These are phyloP conservation scores for Sarcodon aspratus DNA, from an alignment of 768 basidiomycete genomes.

Conservation along the genomic window DNA sequence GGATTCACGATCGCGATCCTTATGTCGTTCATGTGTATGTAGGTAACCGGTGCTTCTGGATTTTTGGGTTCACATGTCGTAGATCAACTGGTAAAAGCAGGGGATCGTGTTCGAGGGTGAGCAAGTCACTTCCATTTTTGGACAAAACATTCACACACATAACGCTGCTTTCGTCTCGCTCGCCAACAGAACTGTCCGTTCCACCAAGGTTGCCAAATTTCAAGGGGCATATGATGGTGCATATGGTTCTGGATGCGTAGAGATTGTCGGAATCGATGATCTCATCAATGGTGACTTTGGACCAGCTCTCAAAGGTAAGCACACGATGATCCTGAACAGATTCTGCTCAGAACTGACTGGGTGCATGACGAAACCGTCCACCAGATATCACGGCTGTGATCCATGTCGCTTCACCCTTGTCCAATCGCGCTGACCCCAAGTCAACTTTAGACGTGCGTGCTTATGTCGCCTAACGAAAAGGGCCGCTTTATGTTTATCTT, in stretches of 20 bases:
- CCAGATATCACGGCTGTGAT: constrained; percentile 9
- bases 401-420: constrained; percentile 6
- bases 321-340: neutral
- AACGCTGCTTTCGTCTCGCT: neutral
- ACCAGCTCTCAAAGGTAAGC: constrained; percentile 14
- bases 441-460: constrained; percentile 3
- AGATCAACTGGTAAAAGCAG: constrained; percentile 26
- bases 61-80: constrained; percentile 32
- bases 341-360: neutral
- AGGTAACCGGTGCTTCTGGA: constrained; percentile 32
- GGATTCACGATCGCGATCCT: neutral
- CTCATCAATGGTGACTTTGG: constrained; percentile 11
- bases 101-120: constrained; percentile 37
- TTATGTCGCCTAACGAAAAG: neutral
- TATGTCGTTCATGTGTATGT: neutral
- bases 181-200: constrained; percentile 7
- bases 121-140: constrained; percentile 5
- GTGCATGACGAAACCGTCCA: neutral
- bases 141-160: neutral
- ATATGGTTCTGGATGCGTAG: constrained; percentile 9
- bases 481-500: neutral
- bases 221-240: constrained; percentile 1
- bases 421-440: constrained; percentile 1
- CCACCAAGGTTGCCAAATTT: constrained; percentile 4
- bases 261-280: constrained; percentile 12